Evolutionary conservation across 2,329 filamentous ascomycete species (phyloP), one percentile per base, ranked within the genome.

Genomic region (Teratosphaeria epicoccoides): DNA sequence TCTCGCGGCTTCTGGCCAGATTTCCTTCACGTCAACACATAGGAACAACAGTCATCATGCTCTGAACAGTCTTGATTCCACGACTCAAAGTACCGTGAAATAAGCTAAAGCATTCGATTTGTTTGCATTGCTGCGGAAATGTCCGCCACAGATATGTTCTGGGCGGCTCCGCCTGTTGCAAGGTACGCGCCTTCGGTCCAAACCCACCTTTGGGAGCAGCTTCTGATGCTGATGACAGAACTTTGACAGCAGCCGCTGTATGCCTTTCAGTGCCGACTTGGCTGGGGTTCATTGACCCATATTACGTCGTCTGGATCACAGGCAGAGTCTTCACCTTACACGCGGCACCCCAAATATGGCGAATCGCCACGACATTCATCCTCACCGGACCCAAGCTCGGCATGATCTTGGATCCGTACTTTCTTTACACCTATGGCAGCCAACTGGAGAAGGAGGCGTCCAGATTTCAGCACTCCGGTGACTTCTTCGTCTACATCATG

Each of bases 401-500:
- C 46, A 80, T 89, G 59, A 64, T 89, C 51, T 73, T 88, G 65
- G 85, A 90, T 66, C 82, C 87, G 43, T 88, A 87, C 71, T 85
- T 87, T 63, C 67, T 93, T 58, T 95, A 84, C 73, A 83, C 79
- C 57, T 94, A 93, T 71, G 73, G 85, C 61, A 85, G 80, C 65
- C 79, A 82, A 58, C 73, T 95, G 47, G 90, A 95, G 73, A 77
- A 71, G 43, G 77, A 78, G 57, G 86, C 85, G 55, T 71, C 83
- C 49, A 82, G 87, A 54, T 91, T 95, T 67, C 71, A 76, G 43
- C 77, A 79, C 59, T 85, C 85, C 52, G 89, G 88, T 65, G 86
- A 93, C 66, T 80, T 93, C 61, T 76, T 93, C 56, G 83, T 83
- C 72, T 95, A 94, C 67, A 72, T 94, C 61, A 70, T 83, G 53